Evolutionary conservation across 768 basidiomycete genomes (phyloP), one percentile per base, ranked within the genome.

Genomic region (Serpula lacrymans): DNA sequence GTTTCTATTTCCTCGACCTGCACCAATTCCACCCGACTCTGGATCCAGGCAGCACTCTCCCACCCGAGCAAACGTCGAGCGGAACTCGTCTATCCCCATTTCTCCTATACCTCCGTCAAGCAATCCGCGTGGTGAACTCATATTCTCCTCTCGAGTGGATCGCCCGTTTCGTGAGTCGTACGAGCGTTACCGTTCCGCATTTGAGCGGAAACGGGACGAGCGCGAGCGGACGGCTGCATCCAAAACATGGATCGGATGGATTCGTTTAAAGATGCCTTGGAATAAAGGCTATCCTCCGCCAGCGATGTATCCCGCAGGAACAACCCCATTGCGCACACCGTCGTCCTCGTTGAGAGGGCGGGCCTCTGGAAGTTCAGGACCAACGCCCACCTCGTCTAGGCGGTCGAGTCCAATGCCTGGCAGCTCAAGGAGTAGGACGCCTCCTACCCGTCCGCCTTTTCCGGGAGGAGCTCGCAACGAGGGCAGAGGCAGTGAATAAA

Each of bases 121-220:
- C 21, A 96, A 92, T 60, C 93, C 95, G 3, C 84, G 94, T 11
- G 95, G 96, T 36, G 96, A 99, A 57, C 80, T 99, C 44, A 96
- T 98, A 41, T 96, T 99, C 65, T 92, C 88, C 3, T 88, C 84
- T 9, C 81, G 88, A 33, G 85, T 99, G 14, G 85, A 89, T 45
- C 74, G 75, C 37, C 54, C 62, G 14, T 98, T 98, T 61, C 72
- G 88, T 17, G 96, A 98, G 41, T 76, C 84, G 0, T 99, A 99
- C 64, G 94, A 97, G 60, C 78, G 90, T 12, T 92, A 97, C 63
- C 78, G 95, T 16, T 70, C 80, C 7, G 82, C 82, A 22, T 98
- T 96, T 62, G 95, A 97, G 65, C 68, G 82, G 37, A 71, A 75
- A 48, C 65, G 90, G 18, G 82, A 81, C 46, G 85, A 85, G 52